Base-by-base conservation (phyloP, 441 rosid species). In the Euphorbia celastroides region DNA sequence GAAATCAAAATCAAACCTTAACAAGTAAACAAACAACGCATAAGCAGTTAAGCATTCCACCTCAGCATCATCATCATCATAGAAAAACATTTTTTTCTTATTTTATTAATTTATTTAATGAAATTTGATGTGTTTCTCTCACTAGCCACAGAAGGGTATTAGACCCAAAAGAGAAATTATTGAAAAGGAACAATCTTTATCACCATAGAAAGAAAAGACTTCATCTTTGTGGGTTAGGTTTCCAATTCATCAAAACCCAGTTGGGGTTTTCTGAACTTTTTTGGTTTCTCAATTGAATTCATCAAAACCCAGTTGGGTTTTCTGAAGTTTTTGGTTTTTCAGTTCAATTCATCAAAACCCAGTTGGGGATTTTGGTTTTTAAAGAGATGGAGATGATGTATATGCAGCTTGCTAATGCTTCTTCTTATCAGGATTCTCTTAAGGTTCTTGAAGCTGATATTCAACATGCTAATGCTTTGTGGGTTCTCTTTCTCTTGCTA, bases 321-420 rank as follows among this genome's bases (percentile, higher is more conserved):
- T n/a, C n/a, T n/a, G n/a, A n/a, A n/a, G n/a, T n/a, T n/a, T n/a
- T n/a, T n/a, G n/a, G n/a, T n/a, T n/a, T n/a, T n/a, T n/a, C n/a
- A n/a, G n/a, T n/a, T n/a, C n/a, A n/a, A n/a, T n/a, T n/a, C n/a
- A n/a, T n/a, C n/a, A n/a, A n/a, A n/a, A n/a, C n/a, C n/a, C n/a
- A n/a, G n/a, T n/a, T n/a, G n/a, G n/a, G n/a, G n/a, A n/a, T n/a
- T n/a, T n/a, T n/a, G 44, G 44, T 38, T 38, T 38, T 38, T 38
- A 2, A 9, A 1, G 3, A 66, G 75, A 88, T 83, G 88, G 89
- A 77, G 78, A 75, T 81, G 86, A 54, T 89, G 96, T 78, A 80
- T 75, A 82, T 81, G 71, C 88, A 93, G 79, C 73, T 89, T 81
- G 80, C 80, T 48, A 83, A 82, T 78, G 81, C 88, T 55, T 74